These are phyloP conservation scores for Epichloe typhina DNA, from an alignment of 2,329 filamentous ascomycete genomes.

Conservation along the genomic window DNA sequence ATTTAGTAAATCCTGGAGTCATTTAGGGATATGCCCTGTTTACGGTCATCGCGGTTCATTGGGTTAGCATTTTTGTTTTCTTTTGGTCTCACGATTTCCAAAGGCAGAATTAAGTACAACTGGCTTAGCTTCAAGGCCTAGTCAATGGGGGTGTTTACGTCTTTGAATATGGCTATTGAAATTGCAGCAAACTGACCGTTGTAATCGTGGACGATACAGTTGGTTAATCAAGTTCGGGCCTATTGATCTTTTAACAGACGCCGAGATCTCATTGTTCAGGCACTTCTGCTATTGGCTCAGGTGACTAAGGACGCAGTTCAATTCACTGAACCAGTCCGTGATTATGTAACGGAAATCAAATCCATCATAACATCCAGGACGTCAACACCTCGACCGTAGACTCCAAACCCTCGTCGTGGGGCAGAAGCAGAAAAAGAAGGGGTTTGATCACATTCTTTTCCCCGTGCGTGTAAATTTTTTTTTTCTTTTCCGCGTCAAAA, in stretches of 20 bases:
- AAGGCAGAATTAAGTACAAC: conserved; percentile 4
- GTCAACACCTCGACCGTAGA: neutral
- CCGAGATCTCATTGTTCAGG: too few relatives aligned
- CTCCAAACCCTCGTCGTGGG: neutral
- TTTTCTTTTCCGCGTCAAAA: conserved; percentile 26
- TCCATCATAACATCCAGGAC: conserved; percentile 6
- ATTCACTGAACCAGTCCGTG: neutral
- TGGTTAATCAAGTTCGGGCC: neutral
- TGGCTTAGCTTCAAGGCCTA: neutral
- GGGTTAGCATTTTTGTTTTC: conserved; percentile 16
- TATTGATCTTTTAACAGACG: neutral
- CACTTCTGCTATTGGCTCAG: neutral
- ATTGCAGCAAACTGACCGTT: neutral
- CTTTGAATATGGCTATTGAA: neutral
- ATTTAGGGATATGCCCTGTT: conserved; percentile 17
- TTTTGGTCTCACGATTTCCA: conserved; percentile 9
- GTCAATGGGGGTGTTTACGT: neutral
- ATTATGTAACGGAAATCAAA: neutral
- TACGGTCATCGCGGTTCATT: conserved; percentile 16
- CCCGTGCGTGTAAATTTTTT: conserved; percentile 8
- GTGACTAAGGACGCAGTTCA: neutral
- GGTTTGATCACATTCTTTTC: conserved; percentile 22
- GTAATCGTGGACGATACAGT: neutral
- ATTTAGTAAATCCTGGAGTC: conserved; percentile 25
- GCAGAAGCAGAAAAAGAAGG: conserved; percentile 8